These are phyloP conservation scores for Exophiala sp. DNA, from an alignment of 2,329 filamentous ascomycete genomes.

Conservation along the genomic window DNA sequence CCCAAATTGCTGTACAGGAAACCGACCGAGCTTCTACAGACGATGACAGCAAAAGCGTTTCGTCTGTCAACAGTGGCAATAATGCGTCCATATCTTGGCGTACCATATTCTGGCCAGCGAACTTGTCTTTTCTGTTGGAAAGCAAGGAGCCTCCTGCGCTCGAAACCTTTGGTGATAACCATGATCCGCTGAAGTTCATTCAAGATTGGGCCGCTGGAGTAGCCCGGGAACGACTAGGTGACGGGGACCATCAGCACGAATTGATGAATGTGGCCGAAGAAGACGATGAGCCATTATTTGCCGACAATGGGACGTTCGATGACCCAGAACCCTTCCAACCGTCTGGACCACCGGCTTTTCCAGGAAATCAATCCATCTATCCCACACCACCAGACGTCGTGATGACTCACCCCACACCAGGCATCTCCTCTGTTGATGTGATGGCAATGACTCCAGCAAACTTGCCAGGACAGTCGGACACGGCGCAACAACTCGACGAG, in stretches of 20 bases:
- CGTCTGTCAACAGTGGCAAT: slow-evolving; percentile 27
- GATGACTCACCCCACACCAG: slow-evolving; percentile 32
- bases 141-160: slow-evolving; percentile 20
- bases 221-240: neutral
- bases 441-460: slow-evolving; percentile 32
- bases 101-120: slow-evolving; percentile 44
- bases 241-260: neutral
- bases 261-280: slow-evolving; percentile 8
- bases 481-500: slow-evolving; percentile 7
- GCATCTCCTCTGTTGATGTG: slow-evolving; percentile 31
- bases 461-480: slow-evolving; percentile 17
- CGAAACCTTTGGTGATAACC: slow-evolving; percentile 5
- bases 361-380: slow-evolving; percentile 41
- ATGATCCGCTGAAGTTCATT: slow-evolving; percentile 43
- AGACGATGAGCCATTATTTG: slow-evolving; percentile 23
- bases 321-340: slow-evolving; percentile 25
- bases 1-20: slow-evolving; percentile 19
- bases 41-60: neutral
- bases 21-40: neutral
- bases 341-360: slow-evolving; percentile 24
- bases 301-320: slow-evolving; percentile 25
- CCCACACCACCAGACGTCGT: slow-evolving; percentile 53
- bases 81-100: slow-evolving; percentile 35
- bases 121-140: slow-evolving; percentile 40
- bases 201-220: slow-evolving; percentile 39